Base-by-base conservation (phyloP, 208 protist genomes). In the Zelonia costaricensis region DNA sequence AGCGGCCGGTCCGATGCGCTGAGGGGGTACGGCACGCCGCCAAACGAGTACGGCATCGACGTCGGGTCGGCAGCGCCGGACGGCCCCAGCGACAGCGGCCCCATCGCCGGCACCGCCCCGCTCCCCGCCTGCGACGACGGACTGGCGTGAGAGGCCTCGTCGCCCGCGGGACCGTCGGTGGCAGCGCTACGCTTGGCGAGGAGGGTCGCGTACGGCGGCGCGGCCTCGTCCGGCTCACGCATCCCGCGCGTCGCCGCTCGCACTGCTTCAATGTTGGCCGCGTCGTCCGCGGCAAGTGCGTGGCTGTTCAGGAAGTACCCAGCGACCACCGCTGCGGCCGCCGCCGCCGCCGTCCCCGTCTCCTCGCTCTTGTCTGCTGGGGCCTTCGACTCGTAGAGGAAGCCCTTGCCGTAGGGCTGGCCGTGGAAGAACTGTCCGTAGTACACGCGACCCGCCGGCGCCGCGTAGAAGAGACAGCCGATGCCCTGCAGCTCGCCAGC, bases 351-450 rank as follows among this genome's bases (percentile, higher is more conserved):
- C n/a, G n/a, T n/a, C n/a, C n/a, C n/a, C n/a, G n/a, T n/a, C 23
- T 52, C 15, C 31, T 56, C 40, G 44, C 33, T 54, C 38, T 58
- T 53, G 5, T 49, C 31, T 38, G 20, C 31, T 43, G 15, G 27
- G 27, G n/a, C 45, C 16, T 55, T 61, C 31, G 51, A 54, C 51
- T 69, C 51, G 51, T 57, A 70, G 42, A 75, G 18, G 20, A 59
- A 71, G 12, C 80, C 84, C 30, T 74, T 54, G 22, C 88, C 88
- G 59, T 84, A 81, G 31, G 80, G 82, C 52, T 76, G 63, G 28
- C 85, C 78, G 13, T 84, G 51, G 15, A 80, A 16, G 39, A 88
- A 93, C 48, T 76, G 58, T 5, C 84, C 84, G 39, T 80, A 66
- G 66, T 88, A 91, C 15, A 56, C 18, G 36, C 82, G 70, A 16